Evolutionary conservation across 1,284 basidiomycete species (phyloP), one percentile per base, ranked within the genome.

Genomic region (Xerocomus amazonicus): DNA sequence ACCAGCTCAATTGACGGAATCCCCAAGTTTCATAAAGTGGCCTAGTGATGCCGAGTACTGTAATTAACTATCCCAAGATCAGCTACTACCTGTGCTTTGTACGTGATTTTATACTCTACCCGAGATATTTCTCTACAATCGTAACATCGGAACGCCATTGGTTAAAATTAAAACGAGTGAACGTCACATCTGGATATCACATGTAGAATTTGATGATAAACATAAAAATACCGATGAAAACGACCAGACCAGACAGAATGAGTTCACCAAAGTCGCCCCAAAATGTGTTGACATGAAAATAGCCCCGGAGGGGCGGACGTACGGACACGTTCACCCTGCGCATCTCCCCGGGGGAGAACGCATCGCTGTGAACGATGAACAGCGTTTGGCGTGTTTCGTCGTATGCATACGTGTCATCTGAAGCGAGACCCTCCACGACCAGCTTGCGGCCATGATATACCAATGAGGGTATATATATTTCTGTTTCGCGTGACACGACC

Each of bases 381-480:
- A 90, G 67, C 1, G 88, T 90, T 68, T 90, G 87, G 35, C 78
- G 69, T 4, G 62, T 59, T 57, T 75, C 74, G 55, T 88, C 84
- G 62, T 89, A 78, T 3, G 59, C 41, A 53, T 76, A 79, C 17
- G 56, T 62, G 50, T 84, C 83, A 0, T 68, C 71, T 3, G 70
- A 51, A 16, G 59, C 62, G 6, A 87, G 70, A 0, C 84, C 84
- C 29, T 70, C 63, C 0, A 90, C 78, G 13, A 81, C 55, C 14
- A 90, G 59, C 56, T 75, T 73, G 45, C 84, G 70, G 0, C 78
- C 79, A n/a, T 74, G 73, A 4, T 80, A 71, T 27, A 90, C 64
- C 54, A 75, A 63, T 2, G 78, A 76, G 1, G 92, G 91, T 9
- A 92, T 58, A 72, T 84, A 95, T 45, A 94, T 83, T 66, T 92